Conservation (phyloP, 139 green algal genomes). For the Yamagishiella unicocca region DNA sequence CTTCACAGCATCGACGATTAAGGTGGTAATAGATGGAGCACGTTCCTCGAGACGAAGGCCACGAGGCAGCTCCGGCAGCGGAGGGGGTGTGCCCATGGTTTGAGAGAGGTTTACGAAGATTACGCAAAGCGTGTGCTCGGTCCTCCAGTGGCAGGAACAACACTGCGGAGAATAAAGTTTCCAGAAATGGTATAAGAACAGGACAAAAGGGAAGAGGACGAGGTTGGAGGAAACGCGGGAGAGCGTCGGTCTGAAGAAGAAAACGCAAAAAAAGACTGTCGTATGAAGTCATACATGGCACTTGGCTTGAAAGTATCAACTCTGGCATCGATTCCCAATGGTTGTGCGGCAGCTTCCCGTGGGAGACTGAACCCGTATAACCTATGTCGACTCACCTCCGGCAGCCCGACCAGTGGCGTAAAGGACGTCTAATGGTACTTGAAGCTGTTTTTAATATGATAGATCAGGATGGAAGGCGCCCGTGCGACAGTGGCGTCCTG, state of each 20-base stretch:
- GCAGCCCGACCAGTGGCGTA: too few species aligned
- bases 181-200: too few species aligned
- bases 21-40: slow-evolving; percentile 22
- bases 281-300: too few species aligned
- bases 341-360: not conserved
- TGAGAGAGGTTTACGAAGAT: slow-evolving; percentile 25
- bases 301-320: too few species aligned
- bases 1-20: slow-evolving; percentile 13
- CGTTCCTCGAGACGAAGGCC: slow-evolving; percentile 32
- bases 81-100: slow-evolving; percentile 6
- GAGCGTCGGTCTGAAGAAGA: not conserved
- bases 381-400: slow-evolving; percentile 13
- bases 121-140: not conserved
- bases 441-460: too few species aligned
- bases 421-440: too few species aligned
- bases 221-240: not conserved
- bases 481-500: too few species aligned
- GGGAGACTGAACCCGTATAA: not conserved
- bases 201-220: not conserved
- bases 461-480: too few species aligned
- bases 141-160: too few species aligned
- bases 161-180: too few species aligned
- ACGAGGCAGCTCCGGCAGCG: slow-evolving; percentile 9
- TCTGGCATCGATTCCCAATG: too few species aligned
- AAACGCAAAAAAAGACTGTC: not conserved